These are phyloP conservation scores for Aspergillus ochraceoroseus DNA, from an alignment of 2,329 filamentous ascomycete genomes.

Conservation along the genomic window DNA sequence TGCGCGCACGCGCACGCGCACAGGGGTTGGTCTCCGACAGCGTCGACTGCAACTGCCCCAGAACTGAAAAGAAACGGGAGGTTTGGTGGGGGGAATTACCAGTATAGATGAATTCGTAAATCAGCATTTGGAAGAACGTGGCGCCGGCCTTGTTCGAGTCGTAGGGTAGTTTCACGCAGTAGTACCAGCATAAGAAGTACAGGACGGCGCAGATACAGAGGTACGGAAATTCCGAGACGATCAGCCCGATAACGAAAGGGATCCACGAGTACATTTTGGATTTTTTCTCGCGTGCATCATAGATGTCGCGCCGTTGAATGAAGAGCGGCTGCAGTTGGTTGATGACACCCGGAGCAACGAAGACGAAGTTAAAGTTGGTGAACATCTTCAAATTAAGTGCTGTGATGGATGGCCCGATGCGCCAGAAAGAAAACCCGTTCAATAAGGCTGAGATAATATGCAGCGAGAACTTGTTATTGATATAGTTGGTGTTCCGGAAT, in stretches of 20 bases:
- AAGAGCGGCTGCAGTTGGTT: slow-evolving; percentile 57
- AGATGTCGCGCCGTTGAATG: slow-evolving; percentile 62
- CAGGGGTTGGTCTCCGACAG: too few species aligned
- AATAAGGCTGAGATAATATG: slow-evolving; percentile 48
- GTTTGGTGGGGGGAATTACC: too few species aligned
- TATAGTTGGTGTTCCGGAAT: slow-evolving; percentile 61
- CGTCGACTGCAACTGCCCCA: too few species aligned
- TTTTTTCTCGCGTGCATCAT: slow-evolving; percentile 61
- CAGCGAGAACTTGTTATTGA: slow-evolving; percentile 57
- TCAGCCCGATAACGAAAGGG: slow-evolving; percentile 63
- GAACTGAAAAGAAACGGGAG: too few species aligned
- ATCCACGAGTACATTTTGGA: slow-evolving; percentile 67
- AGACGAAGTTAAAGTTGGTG: slow-evolving; percentile 57
- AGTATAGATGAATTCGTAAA: slow-evolving; percentile 68
- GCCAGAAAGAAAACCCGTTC: slow-evolving; percentile 56
- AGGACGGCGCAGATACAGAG: slow-evolving; percentile 57
- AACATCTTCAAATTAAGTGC: slow-evolving; percentile 71
- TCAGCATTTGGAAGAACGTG: slow-evolving; percentile 65
- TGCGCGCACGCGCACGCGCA: too few species aligned
- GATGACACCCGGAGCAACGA: slow-evolving; percentile 42
- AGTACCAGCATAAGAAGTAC: slow-evolving; percentile 70
- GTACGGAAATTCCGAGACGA: slow-evolving; percentile 63
- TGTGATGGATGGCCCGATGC: slow-evolving; percentile 56
- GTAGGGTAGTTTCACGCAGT: slow-evolving; percentile 60
- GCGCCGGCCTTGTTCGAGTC: slow-evolving; percentile 44